Base-by-base conservation (phyloP, 2,329 filamentous ascomycete species). In the Pyrenochaeta sp. region DNA sequence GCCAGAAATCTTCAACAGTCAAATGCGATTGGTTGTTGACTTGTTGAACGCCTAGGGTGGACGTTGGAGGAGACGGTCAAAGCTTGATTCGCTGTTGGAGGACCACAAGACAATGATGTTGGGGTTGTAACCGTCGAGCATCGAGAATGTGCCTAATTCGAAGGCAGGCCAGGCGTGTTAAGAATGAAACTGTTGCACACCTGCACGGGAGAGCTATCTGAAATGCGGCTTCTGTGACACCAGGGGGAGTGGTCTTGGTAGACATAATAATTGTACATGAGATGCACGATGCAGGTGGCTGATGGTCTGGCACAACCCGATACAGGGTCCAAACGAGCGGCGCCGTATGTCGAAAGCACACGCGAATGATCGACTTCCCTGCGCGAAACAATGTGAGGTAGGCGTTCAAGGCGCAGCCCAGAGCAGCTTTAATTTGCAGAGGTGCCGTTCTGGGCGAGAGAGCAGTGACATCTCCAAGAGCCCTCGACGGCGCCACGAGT, bases 161-260 rank as follows among this genome's bases (percentile, higher is more conserved):
- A n/a, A 30, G 30, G 10, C 7, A 37, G 37, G 39, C 49, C 49
- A 51, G 43, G 49, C n/a, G 30, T 51, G 25, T 15, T 30, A 43
- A 28, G n/a, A 51, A 34, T 15, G 22, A 15, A n/a, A 19, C 49
- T 22, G 22, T 5, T 22, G 34, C 34, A 43, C 25, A 22, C 7
- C 40, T 43, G 19, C 40, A 13, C 9, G n/a, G 40, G 40, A 3
- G 15, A 22, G 15, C 46, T 24, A 42, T 50, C 48, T 19, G 12
- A 19, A 32, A 7, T 27, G 7, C 19, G 13, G 32, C 6, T 13
- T 36, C 40, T 12, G 22, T 25, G 24, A 19, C 10, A 22, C 15
- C 19, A 5, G 22, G 19, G 39, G 22, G n/a, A 22, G 22, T 19
- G 19, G 34, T 37, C 10, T 39, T 50, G 19, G 47, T 19, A 19